phyloP scores from a whole-genome alignment of 2,329 filamentous ascomycete genomes.

The Aspergillus versicolor region DNA sequence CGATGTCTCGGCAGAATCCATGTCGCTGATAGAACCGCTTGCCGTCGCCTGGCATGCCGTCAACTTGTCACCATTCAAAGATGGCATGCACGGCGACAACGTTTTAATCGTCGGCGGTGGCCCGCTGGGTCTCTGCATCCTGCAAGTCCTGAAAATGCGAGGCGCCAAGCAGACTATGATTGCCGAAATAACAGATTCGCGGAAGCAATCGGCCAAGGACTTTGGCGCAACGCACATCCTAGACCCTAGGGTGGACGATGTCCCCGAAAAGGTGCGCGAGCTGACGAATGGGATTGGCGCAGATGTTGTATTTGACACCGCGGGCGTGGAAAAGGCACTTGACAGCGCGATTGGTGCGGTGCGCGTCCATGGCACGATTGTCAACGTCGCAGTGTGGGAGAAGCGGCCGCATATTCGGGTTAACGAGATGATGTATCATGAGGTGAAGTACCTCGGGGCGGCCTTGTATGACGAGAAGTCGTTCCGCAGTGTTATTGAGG shows the following conservation, averaged over 20 bases:
- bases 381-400: conserved; percentile 68
- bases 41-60: conserved; percentile 66
- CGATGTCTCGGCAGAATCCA: conserved; percentile 43
- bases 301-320: conserved; percentile 62
- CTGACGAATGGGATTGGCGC: conserved; percentile 51
- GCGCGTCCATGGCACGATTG: conserved; percentile 55
- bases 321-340: conserved; percentile 57
- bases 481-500: conserved; percentile 58
- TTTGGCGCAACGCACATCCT: conserved; percentile 59
- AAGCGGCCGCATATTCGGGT: conserved; percentile 54
- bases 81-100: conserved; percentile 36
- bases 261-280: conserved; percentile 47
- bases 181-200: conserved; percentile 53
- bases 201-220: conserved; percentile 52
- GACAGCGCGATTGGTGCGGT: conserved; percentile 50
- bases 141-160: conserved; percentile 57
- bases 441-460: conserved; percentile 52
- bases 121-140: conserved; percentile 61
- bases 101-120: conserved; percentile 61
- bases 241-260: conserved; percentile 49
- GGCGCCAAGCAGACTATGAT: conserved; percentile 58
- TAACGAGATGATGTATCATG: conserved; percentile 54
- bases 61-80: conserved; percentile 47
- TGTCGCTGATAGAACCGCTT: conserved; percentile 62
- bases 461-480: conserved; percentile 54